Percentiles rank a stretch among this genome's conserved stretches.
phyloP scores from a whole-genome alignment of 2,329 filamentous ascomycete species.

The Claviceps quebecensis region DNA sequence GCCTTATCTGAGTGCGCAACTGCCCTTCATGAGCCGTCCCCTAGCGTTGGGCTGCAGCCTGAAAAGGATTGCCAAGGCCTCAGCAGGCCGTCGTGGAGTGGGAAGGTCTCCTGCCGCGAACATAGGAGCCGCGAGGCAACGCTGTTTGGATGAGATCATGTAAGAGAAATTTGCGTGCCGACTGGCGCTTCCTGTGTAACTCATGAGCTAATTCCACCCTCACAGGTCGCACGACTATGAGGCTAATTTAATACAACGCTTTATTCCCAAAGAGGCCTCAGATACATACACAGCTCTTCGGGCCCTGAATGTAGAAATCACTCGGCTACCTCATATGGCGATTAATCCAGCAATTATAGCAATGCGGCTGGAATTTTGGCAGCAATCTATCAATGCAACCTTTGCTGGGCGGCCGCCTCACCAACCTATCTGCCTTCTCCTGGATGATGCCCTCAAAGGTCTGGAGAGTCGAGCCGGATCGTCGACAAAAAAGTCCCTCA shows the following conservation, averaged over 20 bases:
- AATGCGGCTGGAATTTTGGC: constrained; percentile 92
- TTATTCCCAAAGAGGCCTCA: constrained; percentile 59
- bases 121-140: constrained; percentile 36
- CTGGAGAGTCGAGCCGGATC: constrained; percentile 33
- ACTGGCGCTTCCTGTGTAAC: too few relatives aligned
- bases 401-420: constrained; percentile 69
- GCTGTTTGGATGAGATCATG: constrained; percentile 40
- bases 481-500: constrained; percentile 37
- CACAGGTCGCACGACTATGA: constrained; percentile 74
- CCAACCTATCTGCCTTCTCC: constrained; percentile 78
- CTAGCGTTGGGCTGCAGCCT: constrained; percentile 24
- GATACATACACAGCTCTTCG: constrained; percentile 84
- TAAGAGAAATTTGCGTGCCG: constrained; percentile 12
- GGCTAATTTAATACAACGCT: constrained; percentile 72
- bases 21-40: constrained; percentile 23
- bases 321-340: constrained; percentile 77
- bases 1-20: not conserved
- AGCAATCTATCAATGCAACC: constrained; percentile 66
- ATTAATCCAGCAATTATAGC: constrained; percentile 76
- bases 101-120: constrained; percentile 36
- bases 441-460: constrained; percentile 57
- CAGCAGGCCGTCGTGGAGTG: constrained; percentile 23
- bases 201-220: too few relatives aligned
- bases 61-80: constrained; percentile 18
- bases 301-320: constrained; percentile 84